phyloP scores from a whole-genome alignment of 2,329 filamentous ascomycete genomes.

The Amylocarpus encephaloides region DNA sequence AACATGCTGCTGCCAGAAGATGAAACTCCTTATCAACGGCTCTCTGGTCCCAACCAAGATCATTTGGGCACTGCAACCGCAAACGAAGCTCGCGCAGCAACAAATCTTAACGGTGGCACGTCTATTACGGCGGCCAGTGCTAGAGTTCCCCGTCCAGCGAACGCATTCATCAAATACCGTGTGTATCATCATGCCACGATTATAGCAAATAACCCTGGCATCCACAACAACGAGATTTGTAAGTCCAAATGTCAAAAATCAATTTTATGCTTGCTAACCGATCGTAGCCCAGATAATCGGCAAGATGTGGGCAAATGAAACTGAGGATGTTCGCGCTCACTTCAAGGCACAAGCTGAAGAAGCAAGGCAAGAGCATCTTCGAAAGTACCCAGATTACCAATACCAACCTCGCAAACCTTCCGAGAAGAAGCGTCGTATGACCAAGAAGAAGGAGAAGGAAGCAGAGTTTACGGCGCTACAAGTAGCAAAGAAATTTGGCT shows the following conservation, averaged over 20 bases:
- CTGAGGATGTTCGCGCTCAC: background rate
- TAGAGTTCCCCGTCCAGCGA: conserved; percentile 4
- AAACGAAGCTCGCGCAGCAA: no score
- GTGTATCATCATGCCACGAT: conserved; percentile 2
- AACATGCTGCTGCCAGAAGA: no score
- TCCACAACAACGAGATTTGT: conserved; percentile 9
- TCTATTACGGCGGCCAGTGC: no score
- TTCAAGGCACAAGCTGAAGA: conserved; percentile 7
- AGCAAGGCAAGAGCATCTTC: conserved; percentile 4
- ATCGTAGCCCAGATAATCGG: conserved; percentile 7
- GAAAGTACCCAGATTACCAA: conserved; percentile 8
- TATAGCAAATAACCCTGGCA: conserved; percentile 3
- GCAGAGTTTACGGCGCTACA: background rate
- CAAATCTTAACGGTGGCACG: no score
- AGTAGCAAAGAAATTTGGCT: background rate
- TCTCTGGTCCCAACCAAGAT: no score
- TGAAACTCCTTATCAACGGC: no score
- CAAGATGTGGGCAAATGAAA: conserved; percentile 5
- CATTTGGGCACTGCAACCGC: no score
- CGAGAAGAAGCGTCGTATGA: conserved; percentile 12
- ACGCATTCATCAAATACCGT: conserved; percentile 8
- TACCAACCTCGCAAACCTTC: conserved; percentile 10
- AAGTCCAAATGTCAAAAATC: background rate
- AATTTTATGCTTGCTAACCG: background rate
- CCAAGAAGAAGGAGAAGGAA: conserved; percentile 2